Percentiles rank a stretch among this genome's conserved stretches.
Evolutionary conservation across 75 land plant genomes (phyloP).

Genomic region (Chamaecyparis obtusa): DNA sequence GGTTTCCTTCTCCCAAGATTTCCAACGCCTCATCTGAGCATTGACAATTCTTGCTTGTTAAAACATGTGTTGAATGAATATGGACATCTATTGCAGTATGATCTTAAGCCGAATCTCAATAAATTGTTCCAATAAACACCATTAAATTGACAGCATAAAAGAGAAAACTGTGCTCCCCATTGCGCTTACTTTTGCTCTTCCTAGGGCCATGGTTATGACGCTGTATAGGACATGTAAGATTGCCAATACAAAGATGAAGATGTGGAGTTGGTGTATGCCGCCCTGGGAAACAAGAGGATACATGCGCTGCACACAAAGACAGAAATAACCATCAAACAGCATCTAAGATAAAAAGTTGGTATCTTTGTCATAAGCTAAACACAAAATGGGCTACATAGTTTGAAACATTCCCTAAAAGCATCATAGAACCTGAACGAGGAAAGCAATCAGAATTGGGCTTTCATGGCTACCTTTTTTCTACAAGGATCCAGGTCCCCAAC

Average conservation of each 20-base stretch:
- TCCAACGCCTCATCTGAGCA: constrained; percentile 35
- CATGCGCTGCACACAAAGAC: constrained; percentile 27
- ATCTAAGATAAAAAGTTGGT: background rate
- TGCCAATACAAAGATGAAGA: constrained; percentile 51
- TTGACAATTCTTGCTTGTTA: constrained; percentile 2
- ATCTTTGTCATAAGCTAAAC: background rate
- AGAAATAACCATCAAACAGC: background rate
- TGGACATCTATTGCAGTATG: background rate
- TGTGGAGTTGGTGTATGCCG: constrained; percentile 53
- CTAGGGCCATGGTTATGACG: constrained; percentile 44
- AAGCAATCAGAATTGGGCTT: background rate
- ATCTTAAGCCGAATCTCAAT: background rate
- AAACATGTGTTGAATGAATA: background rate
- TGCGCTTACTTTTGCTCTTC: constrained; percentile 36
- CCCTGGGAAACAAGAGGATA: constrained; percentile 37
- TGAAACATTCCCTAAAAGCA: background rate
- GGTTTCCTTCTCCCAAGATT: constrained; percentile 38
- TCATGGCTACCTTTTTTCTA: background rate
- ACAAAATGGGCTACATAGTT: background rate
- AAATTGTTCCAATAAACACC: background rate
- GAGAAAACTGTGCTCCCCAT: background rate
- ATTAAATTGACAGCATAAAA: background rate
- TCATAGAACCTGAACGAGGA: background rate
- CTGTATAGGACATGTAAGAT: constrained; percentile 43
- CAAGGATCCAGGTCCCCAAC: background rate